phyloP scores from a whole-genome alignment of 1,139 yeast genomes.

The Magnusiomyces suaveolens region DNA sequence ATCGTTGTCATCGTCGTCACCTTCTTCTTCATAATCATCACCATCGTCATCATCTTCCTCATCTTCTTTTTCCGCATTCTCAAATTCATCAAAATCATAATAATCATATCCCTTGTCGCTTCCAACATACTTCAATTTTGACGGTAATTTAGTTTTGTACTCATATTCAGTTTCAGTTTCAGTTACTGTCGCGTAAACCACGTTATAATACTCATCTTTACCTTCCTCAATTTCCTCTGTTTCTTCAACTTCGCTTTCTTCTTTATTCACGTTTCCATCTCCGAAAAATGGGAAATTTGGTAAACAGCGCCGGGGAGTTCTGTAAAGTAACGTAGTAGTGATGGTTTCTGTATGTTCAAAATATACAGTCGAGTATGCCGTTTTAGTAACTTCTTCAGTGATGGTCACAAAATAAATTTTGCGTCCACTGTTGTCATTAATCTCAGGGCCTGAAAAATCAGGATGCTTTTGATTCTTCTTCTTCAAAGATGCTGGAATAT shows the following conservation, averaged over 20 bases:
- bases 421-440: not conserved
- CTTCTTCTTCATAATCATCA: not conserved
- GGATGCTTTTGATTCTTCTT: not conserved
- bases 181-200: not conserved
- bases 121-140: not conserved
- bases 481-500: not conserved
- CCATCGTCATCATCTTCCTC: not conserved
- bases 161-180: slow-evolving; percentile 1
- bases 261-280: not conserved
- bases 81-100: slow-evolving; percentile 1
- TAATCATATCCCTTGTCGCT: not conserved
- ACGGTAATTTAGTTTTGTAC: not conserved
- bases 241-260: slow-evolving; percentile 1
- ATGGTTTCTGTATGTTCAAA: slow-evolving; percentile 1
- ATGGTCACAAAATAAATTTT: slow-evolving; percentile 3
- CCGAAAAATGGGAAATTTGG: slow-evolving; percentile 3
- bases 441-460: not conserved
- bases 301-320: not conserved
- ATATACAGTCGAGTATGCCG: not conserved
- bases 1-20: not conserved
- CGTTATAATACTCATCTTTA: slow-evolving; percentile 1
- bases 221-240: slow-evolving; percentile 4
- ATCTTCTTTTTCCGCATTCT: not conserved
- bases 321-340: not conserved
- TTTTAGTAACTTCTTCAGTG: not conserved